These are phyloP conservation scores for Agrocybe praecox DNA, from an alignment of 768 basidiomycete species.

Conservation along the genomic window DNA sequence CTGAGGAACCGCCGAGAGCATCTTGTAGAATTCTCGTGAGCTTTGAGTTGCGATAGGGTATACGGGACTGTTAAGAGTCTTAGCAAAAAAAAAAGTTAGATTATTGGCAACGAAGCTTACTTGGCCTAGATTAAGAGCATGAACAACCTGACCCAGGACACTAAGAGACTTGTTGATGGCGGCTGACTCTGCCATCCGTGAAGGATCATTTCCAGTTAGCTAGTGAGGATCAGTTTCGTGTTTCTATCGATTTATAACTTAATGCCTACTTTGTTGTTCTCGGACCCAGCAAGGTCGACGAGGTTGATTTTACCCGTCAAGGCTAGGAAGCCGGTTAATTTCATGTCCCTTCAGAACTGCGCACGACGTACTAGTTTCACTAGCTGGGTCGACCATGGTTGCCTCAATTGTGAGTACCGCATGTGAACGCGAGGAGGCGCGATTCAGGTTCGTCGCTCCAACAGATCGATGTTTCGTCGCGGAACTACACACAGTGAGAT, in stretches of 20 bases:
- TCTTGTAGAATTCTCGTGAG: constrained; percentile 90
- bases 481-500: constrained; percentile 38
- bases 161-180: constrained; percentile 92
- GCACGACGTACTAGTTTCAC: constrained; percentile 51
- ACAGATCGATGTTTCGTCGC: constrained; percentile 81
- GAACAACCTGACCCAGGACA: constrained; percentile 86
- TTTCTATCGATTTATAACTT: not conserved
- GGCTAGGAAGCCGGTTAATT: constrained; percentile 36
- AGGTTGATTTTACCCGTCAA: constrained; percentile 80
- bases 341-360: not conserved
- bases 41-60: constrained; percentile 91
- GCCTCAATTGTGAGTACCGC: constrained; percentile 81
- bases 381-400: constrained; percentile 52
- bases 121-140: constrained; percentile 76
- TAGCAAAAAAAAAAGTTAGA: constrained; percentile 4
- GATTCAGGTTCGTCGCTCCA: constrained; percentile 85
- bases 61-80: constrained; percentile 52
- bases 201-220: constrained; percentile 83
- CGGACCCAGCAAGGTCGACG: constrained; percentile 89
- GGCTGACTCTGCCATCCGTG: constrained; percentile 85
- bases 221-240: constrained; percentile 20
- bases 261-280: constrained; percentile 78
- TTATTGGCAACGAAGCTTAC: constrained; percentile 38
- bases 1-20: constrained; percentile 80
- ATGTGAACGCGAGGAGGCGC: constrained; percentile 85